Base-by-base conservation (phyloP, 305 asterid species). In the Lippia alba region DNA sequence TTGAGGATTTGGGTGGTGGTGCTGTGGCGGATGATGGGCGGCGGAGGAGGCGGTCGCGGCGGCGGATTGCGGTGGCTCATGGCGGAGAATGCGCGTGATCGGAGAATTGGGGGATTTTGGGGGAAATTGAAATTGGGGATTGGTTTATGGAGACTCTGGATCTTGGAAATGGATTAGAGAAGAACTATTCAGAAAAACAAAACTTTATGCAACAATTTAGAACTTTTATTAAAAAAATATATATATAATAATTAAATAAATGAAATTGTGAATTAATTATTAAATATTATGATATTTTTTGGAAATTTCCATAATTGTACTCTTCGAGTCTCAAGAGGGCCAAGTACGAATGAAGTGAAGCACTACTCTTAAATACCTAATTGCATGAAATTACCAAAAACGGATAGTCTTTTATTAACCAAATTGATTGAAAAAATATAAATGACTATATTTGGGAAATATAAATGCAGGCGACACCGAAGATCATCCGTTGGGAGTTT, bases 1-100 rank as follows among this genome's bases (percentile, higher is more conserved):
- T 74, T 82, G 64, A 92, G 86, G 89, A 92, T 86, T 82, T 84
- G 90, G 36, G 80, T 34, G 64, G 97, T 73, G 61, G 79, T 75
- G 46, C 82, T 75, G 57, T 72, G 83, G 81, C 84, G 88, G 79
- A 84, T 75, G 57, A 74, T 69, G 10, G 82, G 82, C 51, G 87
- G 83, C 40, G 85, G 72, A 9, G 61, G 50, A 6, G 79, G 76
- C 14, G 55, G 68, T 19, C 32, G 65, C 9, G 63, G 61, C 4
- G 78, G 78, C 6, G 79, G 81, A 80, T 77, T 58, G 75, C 67
- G 80, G 80, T 71, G 77, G 83, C 73, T 78, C 89, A 81, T 84
- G 84, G 78, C 63, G 72, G 82, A 65, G 75, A 65, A 5, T 18
- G 67, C 0, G 56, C 12, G 56, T 19, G 56, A 45, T 56, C 20